A percentile compares a stretch with the other conserved stretches of the same genome.
Evolutionary conservation across 1,284 basidiomycete genomes (phyloP).

Genomic region (Ceratobasidium sp.): DNA sequence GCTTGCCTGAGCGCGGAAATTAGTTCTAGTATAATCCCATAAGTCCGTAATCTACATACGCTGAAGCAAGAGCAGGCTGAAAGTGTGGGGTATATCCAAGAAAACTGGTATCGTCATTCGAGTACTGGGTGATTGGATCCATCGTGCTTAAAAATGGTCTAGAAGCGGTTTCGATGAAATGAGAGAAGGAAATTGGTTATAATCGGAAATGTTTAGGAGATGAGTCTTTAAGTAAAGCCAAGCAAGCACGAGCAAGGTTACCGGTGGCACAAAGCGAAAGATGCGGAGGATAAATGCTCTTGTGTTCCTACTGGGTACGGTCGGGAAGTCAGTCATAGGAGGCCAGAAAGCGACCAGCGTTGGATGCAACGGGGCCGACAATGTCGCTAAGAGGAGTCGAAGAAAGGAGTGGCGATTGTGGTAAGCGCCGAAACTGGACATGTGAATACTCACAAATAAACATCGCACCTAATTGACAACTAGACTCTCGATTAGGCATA

Average conservation of each 20-base stretch:
- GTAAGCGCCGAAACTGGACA: not conserved
- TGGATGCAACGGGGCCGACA: not conserved
- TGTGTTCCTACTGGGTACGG: not conserved
- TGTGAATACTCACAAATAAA: not conserved
- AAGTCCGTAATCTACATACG: not conserved
- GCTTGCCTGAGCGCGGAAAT: not conserved
- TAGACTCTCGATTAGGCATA: not conserved
- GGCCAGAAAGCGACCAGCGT: not conserved
- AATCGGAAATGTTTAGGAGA: not conserved
- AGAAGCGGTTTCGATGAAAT: not conserved
- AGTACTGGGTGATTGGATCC: not conserved
- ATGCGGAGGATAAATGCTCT: not conserved
- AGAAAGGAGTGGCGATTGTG: slow-evolving; percentile 15
- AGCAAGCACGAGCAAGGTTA: not conserved
- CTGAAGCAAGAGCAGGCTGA: not conserved
- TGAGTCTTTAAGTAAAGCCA: not conserved
- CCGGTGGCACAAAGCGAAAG: slow-evolving; percentile 9
- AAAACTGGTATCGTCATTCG: not conserved
- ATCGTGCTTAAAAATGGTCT: not conserved
- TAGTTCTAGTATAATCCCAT: not conserved
- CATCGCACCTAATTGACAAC: not conserved
- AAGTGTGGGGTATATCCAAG: not conserved
- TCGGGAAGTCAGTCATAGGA: slow-evolving; percentile 26
- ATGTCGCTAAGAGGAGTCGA: not conserved
- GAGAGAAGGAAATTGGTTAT: not conserved